phyloP scores from a whole-genome alignment of 306 rosid genomes.

The Lagenaria siceraria region DNA sequence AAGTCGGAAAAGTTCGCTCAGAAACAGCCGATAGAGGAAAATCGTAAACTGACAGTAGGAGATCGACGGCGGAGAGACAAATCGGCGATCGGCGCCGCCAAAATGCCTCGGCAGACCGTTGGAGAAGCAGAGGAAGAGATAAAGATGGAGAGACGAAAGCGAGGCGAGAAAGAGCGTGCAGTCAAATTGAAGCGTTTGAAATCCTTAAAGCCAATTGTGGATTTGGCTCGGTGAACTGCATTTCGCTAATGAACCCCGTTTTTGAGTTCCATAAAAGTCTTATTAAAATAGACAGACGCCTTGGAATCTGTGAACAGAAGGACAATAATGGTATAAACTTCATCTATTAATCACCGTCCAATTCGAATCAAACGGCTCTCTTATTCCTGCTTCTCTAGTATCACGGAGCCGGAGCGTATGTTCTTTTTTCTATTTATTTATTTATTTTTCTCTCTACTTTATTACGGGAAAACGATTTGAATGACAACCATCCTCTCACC shows the following conservation, averaged over 20 bases:
- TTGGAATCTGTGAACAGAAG: background rate
- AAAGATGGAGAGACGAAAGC: background rate
- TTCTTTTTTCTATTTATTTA: background rate
- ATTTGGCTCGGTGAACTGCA: background rate
- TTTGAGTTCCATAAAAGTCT: background rate
- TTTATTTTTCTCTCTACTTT: background rate
- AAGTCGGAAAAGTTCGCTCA: background rate
- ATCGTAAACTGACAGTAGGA: conserved; percentile 1
- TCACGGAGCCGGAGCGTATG: background rate
- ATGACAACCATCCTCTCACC: background rate
- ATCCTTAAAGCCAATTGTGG: background rate
- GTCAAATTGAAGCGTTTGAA: conserved; percentile 35
- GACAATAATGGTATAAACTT: background rate
- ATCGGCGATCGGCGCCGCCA: conserved; percentile 16
- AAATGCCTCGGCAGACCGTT: conserved; percentile 31
- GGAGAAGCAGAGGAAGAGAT: conserved; percentile 37
- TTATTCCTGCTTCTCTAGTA: background rate
- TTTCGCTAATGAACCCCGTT: background rate
- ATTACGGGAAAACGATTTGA: conserved; percentile 4
- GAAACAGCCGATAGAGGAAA: background rate
- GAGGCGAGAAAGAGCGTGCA: background rate
- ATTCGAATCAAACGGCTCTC: conserved; percentile 6
- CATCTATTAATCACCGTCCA: conserved; percentile 1
- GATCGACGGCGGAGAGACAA: conserved; percentile 22
- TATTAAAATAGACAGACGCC: background rate